These are phyloP conservation scores for Nicotiana tomentosiformis DNA, from an alignment of 257 asterid genomes.

Conservation along the genomic window DNA sequence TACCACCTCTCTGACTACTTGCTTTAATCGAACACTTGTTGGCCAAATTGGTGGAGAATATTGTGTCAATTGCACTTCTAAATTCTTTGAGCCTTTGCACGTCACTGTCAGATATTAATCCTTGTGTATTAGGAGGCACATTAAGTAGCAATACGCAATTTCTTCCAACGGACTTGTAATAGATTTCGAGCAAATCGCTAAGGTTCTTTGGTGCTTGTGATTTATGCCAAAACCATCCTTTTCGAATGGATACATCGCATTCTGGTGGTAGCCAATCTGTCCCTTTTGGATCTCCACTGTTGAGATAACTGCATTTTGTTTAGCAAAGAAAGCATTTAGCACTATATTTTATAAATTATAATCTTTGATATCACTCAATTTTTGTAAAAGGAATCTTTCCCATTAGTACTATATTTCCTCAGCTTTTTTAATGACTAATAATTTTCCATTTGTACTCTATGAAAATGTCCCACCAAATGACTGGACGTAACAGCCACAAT, in stretches of 20 bases:
- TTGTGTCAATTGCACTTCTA: slow-evolving; percentile 48
- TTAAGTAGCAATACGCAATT: slow-evolving; percentile 77
- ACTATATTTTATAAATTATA: too few relatives aligned
- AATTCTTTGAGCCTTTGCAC: slow-evolving; percentile 51
- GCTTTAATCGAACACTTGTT: slow-evolving; percentile 31
- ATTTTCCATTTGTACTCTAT: too few relatives aligned
- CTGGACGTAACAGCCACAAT: not conserved
- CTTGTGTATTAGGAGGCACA: slow-evolving; percentile 80
- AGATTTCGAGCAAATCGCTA: slow-evolving; percentile 48
- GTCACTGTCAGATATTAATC: slow-evolving; percentile 62
- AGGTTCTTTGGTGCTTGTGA: slow-evolving; percentile 61
- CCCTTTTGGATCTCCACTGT: slow-evolving; percentile 76
- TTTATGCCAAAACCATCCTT: slow-evolving; percentile 95
- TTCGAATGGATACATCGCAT: slow-evolving; percentile 83
- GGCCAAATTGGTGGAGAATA: slow-evolving; percentile 53
- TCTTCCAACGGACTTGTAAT: slow-evolving; percentile 91
- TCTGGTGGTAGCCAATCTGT: slow-evolving; percentile 88
- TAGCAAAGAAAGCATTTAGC: not conserved
- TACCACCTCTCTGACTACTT: slow-evolving; percentile 73
- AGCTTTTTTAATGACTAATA: not conserved
- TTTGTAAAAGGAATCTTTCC: too few relatives aligned
- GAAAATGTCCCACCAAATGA: not conserved
- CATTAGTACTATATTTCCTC: not conserved
- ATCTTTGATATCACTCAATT: too few relatives aligned
- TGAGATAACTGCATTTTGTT: slow-evolving; percentile 56